A percentile compares a stretch with the other conserved stretches of the same genome.
Evolutionary conservation across 148 eudicot species (phyloP).

Genomic region (Nepenthes mirabilis): DNA sequence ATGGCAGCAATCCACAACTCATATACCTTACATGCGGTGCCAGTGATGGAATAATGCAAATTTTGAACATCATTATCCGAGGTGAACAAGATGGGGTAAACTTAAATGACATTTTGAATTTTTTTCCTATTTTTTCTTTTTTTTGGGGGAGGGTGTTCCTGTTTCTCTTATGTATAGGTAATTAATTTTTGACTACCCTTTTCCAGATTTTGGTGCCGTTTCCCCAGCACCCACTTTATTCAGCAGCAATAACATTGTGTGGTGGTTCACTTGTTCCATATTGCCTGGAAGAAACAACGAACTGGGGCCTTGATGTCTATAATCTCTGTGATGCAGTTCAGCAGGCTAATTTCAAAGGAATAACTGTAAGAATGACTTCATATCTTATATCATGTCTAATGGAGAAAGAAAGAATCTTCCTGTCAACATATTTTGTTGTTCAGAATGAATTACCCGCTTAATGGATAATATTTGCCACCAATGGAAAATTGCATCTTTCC

Average conservation of each 20-base stretch:
- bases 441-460: too few species aligned
- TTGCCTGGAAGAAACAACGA: slow-evolving; percentile 91
- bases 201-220: slow-evolving; percentile 87
- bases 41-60: slow-evolving; percentile 98
- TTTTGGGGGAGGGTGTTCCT: background rate
- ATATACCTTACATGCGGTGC: slow-evolving; percentile 97
- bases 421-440: too few species aligned
- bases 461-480: too few species aligned
- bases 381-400: background rate
- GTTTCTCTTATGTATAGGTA: background rate
- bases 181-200: background rate
- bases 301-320: slow-evolving; percentile 91
- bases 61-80: slow-evolving; percentile 58
- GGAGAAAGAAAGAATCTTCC: background rate
- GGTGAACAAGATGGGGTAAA: slow-evolving; percentile 73
- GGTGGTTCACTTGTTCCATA: slow-evolving; percentile 97
- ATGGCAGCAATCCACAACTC: slow-evolving; percentile 81
- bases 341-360: slow-evolving; percentile 71
- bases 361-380: slow-evolving; percentile 46
- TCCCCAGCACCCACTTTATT: slow-evolving; percentile 97
- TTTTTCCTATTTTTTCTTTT: background rate
- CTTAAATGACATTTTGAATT: background rate
- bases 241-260: slow-evolving; percentile 73
- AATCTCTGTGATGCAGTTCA: slow-evolving; percentile 72
- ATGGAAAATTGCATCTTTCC: too few species aligned